Percentiles rank a stretch among this genome's conserved stretches.
phyloP scores from a whole-genome alignment of 1,284 basidiomycete species.

The Sporisorium sorghi region DNA sequence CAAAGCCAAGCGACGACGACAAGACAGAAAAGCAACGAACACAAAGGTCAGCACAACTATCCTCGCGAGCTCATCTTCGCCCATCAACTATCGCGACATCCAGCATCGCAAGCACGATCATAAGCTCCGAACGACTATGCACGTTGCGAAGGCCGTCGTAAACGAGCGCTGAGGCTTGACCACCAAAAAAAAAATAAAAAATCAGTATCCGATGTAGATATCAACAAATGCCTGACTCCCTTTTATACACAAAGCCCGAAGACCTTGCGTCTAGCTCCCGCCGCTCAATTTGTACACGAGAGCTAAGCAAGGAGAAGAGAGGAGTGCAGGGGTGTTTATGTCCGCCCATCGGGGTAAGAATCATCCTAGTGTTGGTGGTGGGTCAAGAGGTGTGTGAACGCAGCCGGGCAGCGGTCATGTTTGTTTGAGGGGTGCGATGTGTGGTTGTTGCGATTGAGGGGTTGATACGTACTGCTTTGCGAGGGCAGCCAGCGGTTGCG shows the following conservation, averaged over 20 bases:
- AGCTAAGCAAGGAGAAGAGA: slow-evolving; percentile 41
- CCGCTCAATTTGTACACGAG: slow-evolving; percentile 56
- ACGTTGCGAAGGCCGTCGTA: background rate
- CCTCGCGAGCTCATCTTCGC: background rate
- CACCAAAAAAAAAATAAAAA: slow-evolving; percentile 27
- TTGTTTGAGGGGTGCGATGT: too few relatives aligned
- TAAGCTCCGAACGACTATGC: background rate
- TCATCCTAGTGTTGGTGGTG: slow-evolving; percentile 25
- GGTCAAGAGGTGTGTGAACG: too few relatives aligned
- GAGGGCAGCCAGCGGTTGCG: background rate
- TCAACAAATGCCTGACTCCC: slow-evolving; percentile 54
- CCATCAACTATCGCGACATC: background rate
- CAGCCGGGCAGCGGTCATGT: too few relatives aligned
- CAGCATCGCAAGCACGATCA: background rate
- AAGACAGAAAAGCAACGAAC: slow-evolving; percentile 2
- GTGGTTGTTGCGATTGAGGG: background rate
- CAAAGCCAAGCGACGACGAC: background rate
- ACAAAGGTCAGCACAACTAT: slow-evolving; percentile 11
- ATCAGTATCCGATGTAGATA: slow-evolving; percentile 59
- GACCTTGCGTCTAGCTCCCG: slow-evolving; percentile 35
- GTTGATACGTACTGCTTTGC: slow-evolving; percentile 7
- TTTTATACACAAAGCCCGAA: slow-evolving; percentile 33
- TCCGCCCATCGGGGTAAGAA: slow-evolving; percentile 56
- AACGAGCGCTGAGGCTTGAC: background rate
- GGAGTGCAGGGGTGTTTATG: slow-evolving; percentile 47